Evolutionary conservation across 2,329 filamentous ascomycete species (phyloP), one percentile per base, ranked within the genome.

Genomic region (Zasmidium angulare): DNA sequence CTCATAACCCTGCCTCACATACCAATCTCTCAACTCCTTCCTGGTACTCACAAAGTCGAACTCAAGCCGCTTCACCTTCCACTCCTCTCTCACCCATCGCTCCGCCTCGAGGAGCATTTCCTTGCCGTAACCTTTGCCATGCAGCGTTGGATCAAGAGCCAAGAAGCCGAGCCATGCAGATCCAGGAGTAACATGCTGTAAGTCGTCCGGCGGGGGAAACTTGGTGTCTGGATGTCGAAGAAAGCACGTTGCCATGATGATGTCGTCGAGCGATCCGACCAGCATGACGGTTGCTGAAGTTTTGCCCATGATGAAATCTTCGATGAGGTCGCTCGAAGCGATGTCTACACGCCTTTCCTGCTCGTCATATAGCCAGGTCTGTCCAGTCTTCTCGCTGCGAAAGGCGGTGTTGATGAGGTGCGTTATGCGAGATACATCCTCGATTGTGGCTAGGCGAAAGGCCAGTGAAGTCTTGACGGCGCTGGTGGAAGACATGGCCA

Each of bases 321-420:
- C 36, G 21, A 46, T 53, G 11, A 47, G 49, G 31, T 46, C n/a
- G 3, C n/a, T 14, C 3, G 60, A 50, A 3, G 60, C 49, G 21
- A 62, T 62, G 29, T 62, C 60, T 31, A 59, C 22, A 2, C 60
- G 46, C 20, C 43, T 50, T 1, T 58, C 53, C 50, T 62, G 56
- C 12, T 59, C 56, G 23, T 55, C 53, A 46, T 24, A 59, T 3
- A 62, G 22, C 60, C 60, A 60, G 2, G 60, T 62, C 43, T 62
- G 53, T 17, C 60, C 60, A 14, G 60, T 51, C 19, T 21, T 43
- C 20, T 62, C 60, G 46, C 48, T 62, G 10, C 60, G 60, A 46
- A 62, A 59, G 43, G 48, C 60, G 6, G 50, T 50, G 24, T 62
- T 62, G 49, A 62, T 57, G 9, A 62, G 49, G 12, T 14, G 46